Conservation (phyloP, 805 yeast species). For the Candida xiaguanensis region DNA sequence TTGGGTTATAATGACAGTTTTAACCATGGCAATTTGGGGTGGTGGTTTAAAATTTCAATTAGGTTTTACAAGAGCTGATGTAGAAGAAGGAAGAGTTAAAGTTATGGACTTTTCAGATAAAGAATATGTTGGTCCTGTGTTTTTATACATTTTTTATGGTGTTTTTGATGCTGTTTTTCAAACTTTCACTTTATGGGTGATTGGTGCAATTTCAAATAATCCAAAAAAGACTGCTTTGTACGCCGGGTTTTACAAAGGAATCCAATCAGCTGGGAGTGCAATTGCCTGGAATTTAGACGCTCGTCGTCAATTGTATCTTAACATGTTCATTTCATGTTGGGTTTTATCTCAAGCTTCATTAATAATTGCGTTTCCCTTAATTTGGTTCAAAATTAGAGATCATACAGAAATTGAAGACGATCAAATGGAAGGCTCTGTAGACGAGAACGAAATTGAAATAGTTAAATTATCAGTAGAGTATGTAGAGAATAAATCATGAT, state of each 20-base stretch:
- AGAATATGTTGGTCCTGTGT: conserved; percentile 54
- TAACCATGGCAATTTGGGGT: conserved; percentile 53
- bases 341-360: conserved; percentile 47
- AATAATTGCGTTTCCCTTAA: conserved; percentile 45
- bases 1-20: conserved; percentile 34
- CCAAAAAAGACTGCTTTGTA: conserved; percentile 53
- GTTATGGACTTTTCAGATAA: conserved; percentile 46
- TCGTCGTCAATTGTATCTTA: too few relatives aligned
- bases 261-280: conserved; percentile 64
- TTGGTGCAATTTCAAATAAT: conserved; percentile 58
- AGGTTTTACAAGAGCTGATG: conserved; percentile 37
- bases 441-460: conserved; percentile 22
- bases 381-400: conserved; percentile 42
- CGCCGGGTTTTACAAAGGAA: conserved; percentile 61
- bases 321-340: conserved; percentile 50
- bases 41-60: conserved; percentile 52
- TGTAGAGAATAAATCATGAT: conserved; percentile 10
- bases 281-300: conserved; percentile 58
- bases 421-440: conserved; percentile 21
- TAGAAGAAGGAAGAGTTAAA: conserved; percentile 15
- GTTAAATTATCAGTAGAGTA: conserved; percentile 18
- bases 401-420: conserved; percentile 36
- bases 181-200: conserved; percentile 52
- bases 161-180: conserved; percentile 58
- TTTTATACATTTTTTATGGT: conserved; percentile 62